These are phyloP conservation scores for Calonectria hongkongensis DNA, from an alignment of 2,329 filamentous ascomycete genomes.

Conservation along the genomic window DNA sequence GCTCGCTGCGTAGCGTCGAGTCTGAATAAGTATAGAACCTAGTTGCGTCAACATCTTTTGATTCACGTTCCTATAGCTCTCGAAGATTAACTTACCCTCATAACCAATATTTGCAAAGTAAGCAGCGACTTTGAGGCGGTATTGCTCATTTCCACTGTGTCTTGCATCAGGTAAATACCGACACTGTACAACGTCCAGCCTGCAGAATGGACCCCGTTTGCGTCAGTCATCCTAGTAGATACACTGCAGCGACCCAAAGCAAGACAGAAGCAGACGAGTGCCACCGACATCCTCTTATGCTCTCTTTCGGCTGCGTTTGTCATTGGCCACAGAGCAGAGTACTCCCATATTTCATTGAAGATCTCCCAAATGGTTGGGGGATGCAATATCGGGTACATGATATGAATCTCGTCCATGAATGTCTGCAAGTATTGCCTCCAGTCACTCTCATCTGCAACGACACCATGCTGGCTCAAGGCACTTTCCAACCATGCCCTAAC, in stretches of 20 bases:
- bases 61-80: not conserved
- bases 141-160: conserved; percentile 43
- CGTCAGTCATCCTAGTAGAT: conserved; percentile 42
- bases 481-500: conserved; percentile 40
- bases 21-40: conserved; percentile 46
- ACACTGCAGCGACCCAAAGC: conserved; percentile 45
- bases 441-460: conserved; percentile 40
- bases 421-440: conserved; percentile 41
- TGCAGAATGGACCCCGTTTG: conserved; percentile 43
- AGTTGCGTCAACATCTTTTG: not conserved
- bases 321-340: conserved; percentile 34
- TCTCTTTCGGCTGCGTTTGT: conserved; percentile 35
- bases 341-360: conserved; percentile 46
- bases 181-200: conserved; percentile 46
- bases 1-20: conserved; percentile 46
- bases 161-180: conserved; percentile 39
- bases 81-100: conserved; percentile 35
- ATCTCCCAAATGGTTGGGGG: conserved; percentile 42
- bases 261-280: conserved; percentile 46
- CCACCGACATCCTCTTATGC: conserved; percentile 40
- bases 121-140: conserved; percentile 43
- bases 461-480: conserved; percentile 37
- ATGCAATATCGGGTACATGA: conserved; percentile 43
- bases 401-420: conserved; percentile 44
- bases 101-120: conserved; percentile 42